phyloP scores from a whole-genome alignment of 225 moss, liverwort and hornwort genomes.

The Anthoceros angustus region DNA sequence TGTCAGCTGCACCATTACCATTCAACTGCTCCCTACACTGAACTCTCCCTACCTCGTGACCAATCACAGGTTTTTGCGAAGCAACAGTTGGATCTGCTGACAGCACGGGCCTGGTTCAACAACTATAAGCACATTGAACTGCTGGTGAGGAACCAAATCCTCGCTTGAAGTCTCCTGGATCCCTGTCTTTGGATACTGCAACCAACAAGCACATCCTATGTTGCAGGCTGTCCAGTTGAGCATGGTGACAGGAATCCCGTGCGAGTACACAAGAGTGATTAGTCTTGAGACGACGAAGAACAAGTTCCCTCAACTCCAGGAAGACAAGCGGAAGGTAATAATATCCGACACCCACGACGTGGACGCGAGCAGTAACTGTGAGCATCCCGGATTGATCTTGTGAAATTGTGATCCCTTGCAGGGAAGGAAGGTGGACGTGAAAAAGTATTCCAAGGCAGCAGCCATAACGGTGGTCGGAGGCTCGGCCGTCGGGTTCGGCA shows the following conservation, averaged over 20 bases:
- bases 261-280: slow-evolving; percentile 64
- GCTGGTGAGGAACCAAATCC: slow-evolving; percentile 27
- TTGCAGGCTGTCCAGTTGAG: slow-evolving; percentile 59
- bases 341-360: too few species aligned
- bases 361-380: too few species aligned
- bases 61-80: slow-evolving; percentile 54
- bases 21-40: neutral
- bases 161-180: too few species aligned
- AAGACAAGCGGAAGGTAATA: slow-evolving; percentile 24
- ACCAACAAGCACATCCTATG: slow-evolving; percentile 6
- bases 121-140: slow-evolving; percentile 32
- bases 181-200: too few species aligned
- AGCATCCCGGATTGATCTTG: too few species aligned
- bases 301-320: slow-evolving; percentile 24
- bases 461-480: too few species aligned
- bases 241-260: slow-evolving; percentile 49
- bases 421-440: too few species aligned
- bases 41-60: neutral
- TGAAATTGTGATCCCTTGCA: too few species aligned
- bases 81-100: slow-evolving; percentile 64
- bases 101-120: slow-evolving; percentile 54
- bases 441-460: too few species aligned
- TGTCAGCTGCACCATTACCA: too few species aligned
- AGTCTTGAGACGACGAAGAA: slow-evolving; percentile 59
- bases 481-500: too few species aligned